Conservation (phyloP, 495 filamentous ascomycete species). For the Cairneyella variabilis region DNA sequence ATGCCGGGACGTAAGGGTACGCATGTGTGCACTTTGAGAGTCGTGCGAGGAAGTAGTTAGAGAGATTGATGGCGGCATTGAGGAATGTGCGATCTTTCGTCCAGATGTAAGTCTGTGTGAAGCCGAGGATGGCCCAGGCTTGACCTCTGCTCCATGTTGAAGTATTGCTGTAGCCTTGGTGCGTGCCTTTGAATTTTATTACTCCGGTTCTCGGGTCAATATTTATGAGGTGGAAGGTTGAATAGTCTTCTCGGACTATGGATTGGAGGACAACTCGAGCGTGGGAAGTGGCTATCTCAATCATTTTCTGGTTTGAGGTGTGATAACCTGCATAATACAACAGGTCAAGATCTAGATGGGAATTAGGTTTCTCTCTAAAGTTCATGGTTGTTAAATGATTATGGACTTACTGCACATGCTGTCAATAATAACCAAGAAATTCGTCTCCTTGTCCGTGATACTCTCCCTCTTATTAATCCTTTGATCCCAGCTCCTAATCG, state of each 20-base stretch:
- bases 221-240: conserved; percentile 40
- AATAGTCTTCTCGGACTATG: conserved; percentile 30
- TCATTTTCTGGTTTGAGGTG: conserved; percentile 21
- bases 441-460: conserved; percentile 17
- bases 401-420: conserved; percentile 36
- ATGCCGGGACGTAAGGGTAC: conserved; percentile 21
- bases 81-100: conserved; percentile 37
- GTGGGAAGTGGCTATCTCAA: conserved; percentile 36
- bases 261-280: conserved; percentile 29
- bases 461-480: conserved; percentile 29
- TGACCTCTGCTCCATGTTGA: conserved; percentile 44
- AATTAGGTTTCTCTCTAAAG: background rate
- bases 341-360: conserved; percentile 33
- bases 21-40: conserved; percentile 13
- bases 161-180: conserved; percentile 37
- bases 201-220: conserved; percentile 31
- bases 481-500: conserved; percentile 38
- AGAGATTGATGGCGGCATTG: conserved; percentile 27
- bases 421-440: conserved; percentile 44
- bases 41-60: conserved; percentile 35
- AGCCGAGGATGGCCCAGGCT: conserved; percentile 45
- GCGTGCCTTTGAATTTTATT: conserved; percentile 33
- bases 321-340: conserved; percentile 39
- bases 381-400: background rate
- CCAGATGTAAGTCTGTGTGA: conserved; percentile 40